Evolutionary conservation across 768 basidiomycete genomes (phyloP).

Genomic region (Cystobasidium tubakii): DNA sequence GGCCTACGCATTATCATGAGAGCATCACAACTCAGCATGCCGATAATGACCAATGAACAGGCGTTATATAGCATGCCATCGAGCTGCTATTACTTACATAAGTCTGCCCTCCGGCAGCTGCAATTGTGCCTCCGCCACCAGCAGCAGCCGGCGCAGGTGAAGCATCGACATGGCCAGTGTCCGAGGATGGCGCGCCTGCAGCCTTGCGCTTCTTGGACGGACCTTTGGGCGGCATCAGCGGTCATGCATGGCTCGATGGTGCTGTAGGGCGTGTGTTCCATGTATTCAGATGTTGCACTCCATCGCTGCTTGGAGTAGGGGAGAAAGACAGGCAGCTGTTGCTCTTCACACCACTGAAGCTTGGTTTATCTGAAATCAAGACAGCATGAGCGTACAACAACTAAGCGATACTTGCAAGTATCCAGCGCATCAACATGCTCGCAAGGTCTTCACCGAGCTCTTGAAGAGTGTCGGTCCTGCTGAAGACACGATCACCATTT

Average conservation of each 20-base stretch:
- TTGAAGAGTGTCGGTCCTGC: not conserved
- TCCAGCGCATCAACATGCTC: slow-evolving; percentile 2
- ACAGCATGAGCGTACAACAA: not conserved
- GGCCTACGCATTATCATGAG: not conserved
- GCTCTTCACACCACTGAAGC: not conserved
- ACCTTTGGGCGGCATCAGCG: slow-evolving; percentile 15
- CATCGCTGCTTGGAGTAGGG: not conserved
- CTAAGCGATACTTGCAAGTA: not conserved
- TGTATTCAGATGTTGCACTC: too few species aligned
- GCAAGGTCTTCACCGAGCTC: slow-evolving; percentile 19
- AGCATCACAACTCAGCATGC: too few species aligned
- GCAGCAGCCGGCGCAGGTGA: not conserved
- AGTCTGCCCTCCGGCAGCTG: not conserved
- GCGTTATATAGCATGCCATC: not conserved
- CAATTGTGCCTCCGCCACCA: not conserved
- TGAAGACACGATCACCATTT: not conserved
- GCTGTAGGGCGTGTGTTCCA: not conserved
- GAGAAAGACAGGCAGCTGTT: not conserved
- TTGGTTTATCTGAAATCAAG: not conserved
- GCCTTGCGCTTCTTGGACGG: slow-evolving; percentile 19
- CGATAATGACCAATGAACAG: too few species aligned
- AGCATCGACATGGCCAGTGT: not conserved
- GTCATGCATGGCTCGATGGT: not conserved
- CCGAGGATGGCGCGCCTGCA: not conserved
- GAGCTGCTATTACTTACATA: not conserved